These are phyloP conservation scores for Primulina tabacum DNA, from an alignment of 257 asterid species.

Conservation along the genomic window DNA sequence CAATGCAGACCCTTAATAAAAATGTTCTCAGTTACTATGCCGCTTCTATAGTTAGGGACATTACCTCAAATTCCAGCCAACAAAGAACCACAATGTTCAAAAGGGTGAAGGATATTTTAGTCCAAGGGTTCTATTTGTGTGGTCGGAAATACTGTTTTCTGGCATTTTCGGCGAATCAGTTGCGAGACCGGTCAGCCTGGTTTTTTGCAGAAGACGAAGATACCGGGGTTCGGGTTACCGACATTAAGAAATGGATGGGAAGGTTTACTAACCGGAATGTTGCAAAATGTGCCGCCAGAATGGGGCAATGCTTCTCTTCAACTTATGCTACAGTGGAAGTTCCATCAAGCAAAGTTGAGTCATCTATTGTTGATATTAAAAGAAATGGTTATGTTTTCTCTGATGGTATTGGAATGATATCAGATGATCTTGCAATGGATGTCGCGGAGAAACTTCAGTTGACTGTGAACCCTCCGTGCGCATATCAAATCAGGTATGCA, in stretches of 20 bases:
- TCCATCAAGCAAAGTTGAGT: constrained; percentile 38
- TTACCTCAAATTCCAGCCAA: constrained; percentile 33
- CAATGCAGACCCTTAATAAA: constrained; percentile 64
- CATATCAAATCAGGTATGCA: constrained; percentile 86
- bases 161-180: constrained; percentile 86
- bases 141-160: constrained; percentile 71
- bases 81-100: constrained; percentile 69
- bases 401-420: constrained; percentile 82
- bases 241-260: constrained; percentile 82
- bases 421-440: constrained; percentile 65
- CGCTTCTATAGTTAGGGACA: constrained; percentile 54
- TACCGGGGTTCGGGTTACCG: constrained; percentile 37
- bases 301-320: constrained; percentile 96
- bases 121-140: constrained; percentile 62
- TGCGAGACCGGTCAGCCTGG: constrained; percentile 95
- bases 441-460: constrained; percentile 73
- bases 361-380: constrained; percentile 45
- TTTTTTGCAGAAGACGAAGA: constrained; percentile 69
- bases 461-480: constrained; percentile 58
- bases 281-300: constrained; percentile 91
- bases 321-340: constrained; percentile 89
- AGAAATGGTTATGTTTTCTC: constrained; percentile 72
- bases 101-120: constrained; percentile 55
- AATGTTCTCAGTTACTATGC: constrained; percentile 56
- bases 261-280: constrained; percentile 52